Conservation (phyloP, 495 filamentous ascomycete species). For the Talaromyces proteolyticus region DNA sequence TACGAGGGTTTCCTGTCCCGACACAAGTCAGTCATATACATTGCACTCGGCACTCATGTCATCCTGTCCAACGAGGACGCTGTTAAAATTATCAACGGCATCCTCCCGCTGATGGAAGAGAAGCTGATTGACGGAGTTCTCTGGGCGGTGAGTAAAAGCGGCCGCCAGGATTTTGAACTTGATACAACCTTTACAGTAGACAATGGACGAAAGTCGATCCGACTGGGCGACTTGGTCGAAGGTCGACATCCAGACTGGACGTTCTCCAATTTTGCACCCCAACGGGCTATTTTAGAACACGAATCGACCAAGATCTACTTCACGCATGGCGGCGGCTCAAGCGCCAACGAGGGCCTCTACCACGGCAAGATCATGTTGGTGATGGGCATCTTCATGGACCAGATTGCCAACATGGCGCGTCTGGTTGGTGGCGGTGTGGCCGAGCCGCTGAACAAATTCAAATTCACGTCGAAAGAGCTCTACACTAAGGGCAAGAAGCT, state of each 20-base stretch:
- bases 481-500: constrained; percentile 15
- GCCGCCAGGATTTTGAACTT: constrained; percentile 13
- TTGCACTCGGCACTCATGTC: constrained; percentile 33
- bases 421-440: constrained; percentile 22
- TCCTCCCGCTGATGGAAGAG: constrained; percentile 14
- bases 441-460: constrained; percentile 20
- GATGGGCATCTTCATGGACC: constrained; percentile 29
- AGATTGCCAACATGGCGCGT: constrained; percentile 22
- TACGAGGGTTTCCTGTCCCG: constrained; percentile 14
- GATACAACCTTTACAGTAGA: constrained; percentile 2
- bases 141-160: constrained; percentile 20
- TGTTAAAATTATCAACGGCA: constrained; percentile 17
- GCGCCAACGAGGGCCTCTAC: constrained; percentile 30
- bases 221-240: constrained; percentile 15
- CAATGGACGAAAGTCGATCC: not conserved
- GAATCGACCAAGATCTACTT: constrained; percentile 20
- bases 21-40: constrained; percentile 21
- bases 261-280: constrained; percentile 23
- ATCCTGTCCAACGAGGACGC: constrained; percentile 17
- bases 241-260: constrained; percentile 17
- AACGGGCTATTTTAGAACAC: constrained; percentile 26
- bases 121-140: constrained; percentile 29
- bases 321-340: constrained; percentile 28
- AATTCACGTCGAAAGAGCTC: constrained; percentile 24
- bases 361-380: constrained; percentile 25